A percentile compares a stretch with the other conserved stretches of the same genome.
These are phyloP conservation scores for Geotrichum klebahnii DNA, from an alignment of 1,139 yeast genomes.

Conservation along the genomic window DNA sequence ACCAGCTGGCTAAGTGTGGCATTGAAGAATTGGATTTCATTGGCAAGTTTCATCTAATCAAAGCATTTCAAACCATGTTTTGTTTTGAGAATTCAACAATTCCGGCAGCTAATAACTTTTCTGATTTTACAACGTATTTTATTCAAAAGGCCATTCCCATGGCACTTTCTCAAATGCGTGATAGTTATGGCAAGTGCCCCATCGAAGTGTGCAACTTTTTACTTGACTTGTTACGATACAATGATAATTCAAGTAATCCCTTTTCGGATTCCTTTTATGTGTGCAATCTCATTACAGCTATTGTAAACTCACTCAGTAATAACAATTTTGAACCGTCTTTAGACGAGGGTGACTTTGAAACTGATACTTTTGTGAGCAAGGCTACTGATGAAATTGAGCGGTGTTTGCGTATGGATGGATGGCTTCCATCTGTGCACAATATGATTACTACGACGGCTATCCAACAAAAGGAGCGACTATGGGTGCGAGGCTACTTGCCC, in stretches of 20 bases:
- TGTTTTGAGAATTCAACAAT: constrained; percentile 66
- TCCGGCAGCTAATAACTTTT: constrained; percentile 79
- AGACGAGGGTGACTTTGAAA: constrained; percentile 30
- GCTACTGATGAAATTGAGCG: constrained; percentile 64
- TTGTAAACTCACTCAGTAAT: constrained; percentile 47
- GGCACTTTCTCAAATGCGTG: constrained; percentile 58
- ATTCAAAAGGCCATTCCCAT: constrained; percentile 64
- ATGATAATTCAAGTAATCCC: constrained; percentile 77
- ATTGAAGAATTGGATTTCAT: constrained; percentile 57
- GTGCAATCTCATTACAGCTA: constrained; percentile 53
- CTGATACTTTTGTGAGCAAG: constrained; percentile 41
- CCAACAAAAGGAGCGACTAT: constrained; percentile 56
- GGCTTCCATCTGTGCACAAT: constrained; percentile 74
- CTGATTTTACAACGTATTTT: constrained; percentile 61
- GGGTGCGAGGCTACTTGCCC: constrained; percentile 53
- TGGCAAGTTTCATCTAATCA: constrained; percentile 69
- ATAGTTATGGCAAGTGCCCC: constrained; percentile 67
- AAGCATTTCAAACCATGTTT: constrained; percentile 62
- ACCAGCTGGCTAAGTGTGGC: constrained; percentile 67
- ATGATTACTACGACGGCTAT: constrained; percentile 56
- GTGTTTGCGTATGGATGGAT: constrained; percentile 73
- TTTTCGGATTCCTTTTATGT: constrained; percentile 73
- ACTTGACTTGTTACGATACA: constrained; percentile 69
- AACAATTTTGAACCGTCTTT: constrained; percentile 23
- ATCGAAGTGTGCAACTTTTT: constrained; percentile 57